Evolutionary conservation across 495 filamentous ascomycete genomes (phyloP).

Genomic region (Penicillium longicatenatum): DNA sequence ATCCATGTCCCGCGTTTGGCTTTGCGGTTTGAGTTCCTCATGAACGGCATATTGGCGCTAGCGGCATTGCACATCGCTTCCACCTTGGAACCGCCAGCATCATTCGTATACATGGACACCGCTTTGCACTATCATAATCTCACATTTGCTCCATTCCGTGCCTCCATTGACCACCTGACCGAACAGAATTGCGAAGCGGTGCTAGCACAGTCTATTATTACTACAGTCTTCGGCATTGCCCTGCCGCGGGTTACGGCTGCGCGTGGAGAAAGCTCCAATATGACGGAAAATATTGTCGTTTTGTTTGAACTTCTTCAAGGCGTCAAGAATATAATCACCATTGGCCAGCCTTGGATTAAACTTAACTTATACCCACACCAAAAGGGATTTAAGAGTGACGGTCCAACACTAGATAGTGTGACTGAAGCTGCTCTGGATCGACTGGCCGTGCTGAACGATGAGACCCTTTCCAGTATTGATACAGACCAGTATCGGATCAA

Average conservation of each 20-base stretch:
- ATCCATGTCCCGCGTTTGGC: slow-evolving; percentile 44
- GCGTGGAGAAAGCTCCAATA: slow-evolving; percentile 19
- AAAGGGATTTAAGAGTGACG: slow-evolving; percentile 20
- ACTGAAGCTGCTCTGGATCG: slow-evolving; percentile 19
- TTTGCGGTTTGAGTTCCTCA: slow-evolving; percentile 48
- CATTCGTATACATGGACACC: slow-evolving; percentile 40
- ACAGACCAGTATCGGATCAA: slow-evolving; percentile 21
- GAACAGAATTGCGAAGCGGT: slow-evolving; percentile 47
- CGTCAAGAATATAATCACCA: slow-evolving; percentile 29
- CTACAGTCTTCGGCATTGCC: slow-evolving; percentile 43
- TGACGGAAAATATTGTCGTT: slow-evolving; percentile 30
- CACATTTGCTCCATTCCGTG: slow-evolving; percentile 44
- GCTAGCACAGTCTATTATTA: slow-evolving; percentile 51
- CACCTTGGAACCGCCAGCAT: slow-evolving; percentile 25
- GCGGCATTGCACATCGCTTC: slow-evolving; percentile 53
- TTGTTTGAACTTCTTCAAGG: slow-evolving; percentile 35
- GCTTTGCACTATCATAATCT: slow-evolving; percentile 48
- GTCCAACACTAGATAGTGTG: slow-evolving; percentile 16
- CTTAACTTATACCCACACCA: slow-evolving; percentile 23
- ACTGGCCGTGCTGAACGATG: slow-evolving; percentile 25
- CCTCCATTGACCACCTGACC: slow-evolving; percentile 41
- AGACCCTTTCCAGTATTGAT: slow-evolving; percentile 10
- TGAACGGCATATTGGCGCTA: slow-evolving; percentile 53
- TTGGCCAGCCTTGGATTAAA: slow-evolving; percentile 29
- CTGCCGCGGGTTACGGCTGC: slow-evolving; percentile 35